Conservation (phyloP, 306 rosid genomes). For the Hippophae rhamnoides region DNA sequence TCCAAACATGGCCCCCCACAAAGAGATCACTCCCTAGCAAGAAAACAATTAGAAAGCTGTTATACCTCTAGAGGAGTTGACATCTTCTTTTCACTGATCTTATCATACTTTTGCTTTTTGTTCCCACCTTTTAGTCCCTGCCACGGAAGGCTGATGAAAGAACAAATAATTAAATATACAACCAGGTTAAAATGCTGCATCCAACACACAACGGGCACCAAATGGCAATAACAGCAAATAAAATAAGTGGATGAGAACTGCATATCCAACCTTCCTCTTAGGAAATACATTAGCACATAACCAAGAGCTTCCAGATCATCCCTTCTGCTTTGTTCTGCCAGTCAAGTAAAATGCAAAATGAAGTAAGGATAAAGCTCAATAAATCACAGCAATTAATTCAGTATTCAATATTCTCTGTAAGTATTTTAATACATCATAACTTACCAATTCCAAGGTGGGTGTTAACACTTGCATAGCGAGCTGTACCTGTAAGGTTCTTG, state of each 20-base stretch:
- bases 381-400: neutral
- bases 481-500: neutral
- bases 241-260: neutral
- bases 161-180: no score
- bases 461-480: neutral
- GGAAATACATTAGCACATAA: neutral
- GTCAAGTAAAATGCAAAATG: slow-evolving; percentile 22
- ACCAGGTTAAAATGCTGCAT: neutral
- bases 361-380: slow-evolving; percentile 2
- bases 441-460: neutral
- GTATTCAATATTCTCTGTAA: neutral
- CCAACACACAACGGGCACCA: neutral
- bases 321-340: slow-evolving; percentile 98
- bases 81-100: slow-evolving; percentile 91
- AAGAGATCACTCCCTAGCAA: neutral
- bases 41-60: neutral
- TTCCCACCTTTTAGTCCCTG: neutral
- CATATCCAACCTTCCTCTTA: neutral
- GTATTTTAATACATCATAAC: neutral
- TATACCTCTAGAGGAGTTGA: slow-evolving; percentile 89
- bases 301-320: slow-evolving; percentile 22
- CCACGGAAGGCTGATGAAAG: neutral
- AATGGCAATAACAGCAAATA: no score
- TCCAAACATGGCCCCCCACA: no score
- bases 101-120: slow-evolving; percentile 18